Conservation (phyloP, 2,329 filamentous ascomycete species). For the Fusarium poae region DNA sequence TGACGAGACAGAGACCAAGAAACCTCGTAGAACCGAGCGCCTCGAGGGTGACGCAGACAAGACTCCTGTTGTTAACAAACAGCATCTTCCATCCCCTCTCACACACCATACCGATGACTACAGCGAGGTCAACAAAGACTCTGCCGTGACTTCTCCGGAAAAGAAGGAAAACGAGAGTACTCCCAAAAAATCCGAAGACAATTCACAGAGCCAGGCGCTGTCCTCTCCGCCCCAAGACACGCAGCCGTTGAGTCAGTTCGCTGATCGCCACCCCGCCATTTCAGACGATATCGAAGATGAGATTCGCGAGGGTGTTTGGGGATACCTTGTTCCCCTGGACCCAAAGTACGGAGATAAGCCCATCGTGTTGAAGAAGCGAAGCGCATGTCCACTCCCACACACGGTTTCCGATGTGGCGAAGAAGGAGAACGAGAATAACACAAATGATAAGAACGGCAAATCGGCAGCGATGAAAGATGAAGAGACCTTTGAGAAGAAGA, state of each 20-base stretch:
- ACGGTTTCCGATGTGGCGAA: slow-evolving; percentile 55
- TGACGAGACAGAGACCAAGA: slow-evolving; percentile 78
- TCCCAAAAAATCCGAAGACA: slow-evolving; percentile 65
- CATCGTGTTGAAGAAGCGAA: slow-evolving; percentile 79
- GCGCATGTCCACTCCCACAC: slow-evolving; percentile 73
- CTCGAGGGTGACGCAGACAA: slow-evolving; percentile 70
- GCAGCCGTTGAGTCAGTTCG: slow-evolving; percentile 75
- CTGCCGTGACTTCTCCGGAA: slow-evolving; percentile 77
- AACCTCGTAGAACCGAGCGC: slow-evolving; percentile 82
- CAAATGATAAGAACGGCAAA: slow-evolving; percentile 59
- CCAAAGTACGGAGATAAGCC: slow-evolving; percentile 75
- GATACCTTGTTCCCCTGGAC: slow-evolving; percentile 89
- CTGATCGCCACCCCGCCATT: slow-evolving; percentile 77
- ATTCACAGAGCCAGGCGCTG: slow-evolving; percentile 60
- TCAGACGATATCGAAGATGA: slow-evolving; percentile 89
- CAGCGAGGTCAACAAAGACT: slow-evolving; percentile 72
- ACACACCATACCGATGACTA: slow-evolving; percentile 74
- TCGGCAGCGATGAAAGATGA: slow-evolving; percentile 66
- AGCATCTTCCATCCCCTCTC: slow-evolving; percentile 84
- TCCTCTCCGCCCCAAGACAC: slow-evolving; percentile 75
- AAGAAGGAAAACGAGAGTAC: slow-evolving; percentile 67
- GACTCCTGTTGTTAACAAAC: slow-evolving; percentile 72
- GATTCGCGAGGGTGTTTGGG: slow-evolving; percentile 89
- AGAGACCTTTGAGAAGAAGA: slow-evolving; percentile 72
- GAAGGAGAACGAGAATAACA: slow-evolving; percentile 56